Conservation (phyloP, 306 rosid genomes). For the Citrullus mucosospermus region DNA sequence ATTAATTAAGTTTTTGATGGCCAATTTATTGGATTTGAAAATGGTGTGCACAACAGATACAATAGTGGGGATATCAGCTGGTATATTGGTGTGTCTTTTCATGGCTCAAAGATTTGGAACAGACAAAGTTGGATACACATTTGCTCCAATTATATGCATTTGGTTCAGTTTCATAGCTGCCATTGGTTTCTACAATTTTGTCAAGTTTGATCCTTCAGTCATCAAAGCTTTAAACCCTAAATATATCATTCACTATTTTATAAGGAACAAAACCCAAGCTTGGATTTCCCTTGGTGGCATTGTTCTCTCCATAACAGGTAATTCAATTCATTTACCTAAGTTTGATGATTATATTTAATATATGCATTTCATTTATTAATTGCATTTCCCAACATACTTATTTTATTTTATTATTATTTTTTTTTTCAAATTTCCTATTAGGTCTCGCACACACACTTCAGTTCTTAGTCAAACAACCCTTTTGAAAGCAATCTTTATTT, state of each 20-base stretch:
- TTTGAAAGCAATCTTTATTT: too few relatives aligned
- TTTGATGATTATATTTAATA: too few relatives aligned
- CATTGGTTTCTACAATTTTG: conserved; percentile 24
- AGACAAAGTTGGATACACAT: conserved; percentile 26
- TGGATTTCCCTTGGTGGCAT: conserved; percentile 42
- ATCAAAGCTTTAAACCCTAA: conserved; percentile 21
- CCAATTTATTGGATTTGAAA: too few relatives aligned
- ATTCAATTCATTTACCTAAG: too few relatives aligned
- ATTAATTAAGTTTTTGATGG: too few relatives aligned
- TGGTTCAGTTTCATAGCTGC: conserved; percentile 21
- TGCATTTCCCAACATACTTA: too few relatives aligned
- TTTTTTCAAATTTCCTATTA: too few relatives aligned
- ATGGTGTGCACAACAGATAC: neutral
- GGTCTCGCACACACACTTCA: too few relatives aligned
- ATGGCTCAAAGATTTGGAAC: conserved; percentile 35
- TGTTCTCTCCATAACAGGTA: conserved; percentile 25
- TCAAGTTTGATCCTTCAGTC: conserved; percentile 14
- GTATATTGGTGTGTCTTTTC: conserved; percentile 19
- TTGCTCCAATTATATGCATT: conserved; percentile 26
- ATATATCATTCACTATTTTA: conserved; percentile 19
- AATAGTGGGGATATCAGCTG: conserved; percentile 25
- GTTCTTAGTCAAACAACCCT: too few relatives aligned
- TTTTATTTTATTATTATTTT: neutral
- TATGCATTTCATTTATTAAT: too few relatives aligned
- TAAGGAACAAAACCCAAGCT: conserved; percentile 19